Evolutionary conservation across 129 eudicot species (phyloP).

Genomic region (Flaveria bidentis): DNA sequence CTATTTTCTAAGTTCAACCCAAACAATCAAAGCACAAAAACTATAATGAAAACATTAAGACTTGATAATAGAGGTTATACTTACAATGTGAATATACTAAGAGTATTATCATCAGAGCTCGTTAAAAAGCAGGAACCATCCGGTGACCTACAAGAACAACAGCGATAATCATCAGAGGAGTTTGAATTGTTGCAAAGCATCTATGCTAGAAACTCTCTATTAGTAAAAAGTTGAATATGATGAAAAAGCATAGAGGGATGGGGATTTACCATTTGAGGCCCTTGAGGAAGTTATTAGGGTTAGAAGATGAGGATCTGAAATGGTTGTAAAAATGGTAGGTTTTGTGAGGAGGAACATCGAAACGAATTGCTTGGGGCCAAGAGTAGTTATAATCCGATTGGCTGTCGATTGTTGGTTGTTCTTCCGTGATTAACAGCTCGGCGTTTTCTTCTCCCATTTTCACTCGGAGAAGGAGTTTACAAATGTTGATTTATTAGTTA

Average conservation of each 20-base stretch:
- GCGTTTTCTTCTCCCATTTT: slow-evolving; percentile 15
- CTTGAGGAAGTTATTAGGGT: slow-evolving; percentile 83
- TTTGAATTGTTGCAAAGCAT: too few relatives aligned
- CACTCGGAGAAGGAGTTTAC: not conserved
- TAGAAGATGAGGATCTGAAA: slow-evolving; percentile 48
- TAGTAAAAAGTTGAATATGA: too few relatives aligned
- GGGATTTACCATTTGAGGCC: slow-evolving; percentile 65
- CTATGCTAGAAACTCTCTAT: too few relatives aligned
- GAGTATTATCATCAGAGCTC: slow-evolving; percentile 69
- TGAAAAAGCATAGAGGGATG: not conserved
- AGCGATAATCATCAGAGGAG: not conserved
- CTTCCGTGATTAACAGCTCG: slow-evolving; percentile 25
- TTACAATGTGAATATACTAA: slow-evolving; percentile 63
- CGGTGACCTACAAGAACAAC: slow-evolving; percentile 65
- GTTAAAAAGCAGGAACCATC: slow-evolving; percentile 92
- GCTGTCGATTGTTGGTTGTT: slow-evolving; percentile 25
- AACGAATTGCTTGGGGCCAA: slow-evolving; percentile 62
- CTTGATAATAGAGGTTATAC: slow-evolving; percentile 9
- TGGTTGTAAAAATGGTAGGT: slow-evolving; percentile 68
- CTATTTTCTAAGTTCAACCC: too few relatives aligned
- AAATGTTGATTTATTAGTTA: not conserved
- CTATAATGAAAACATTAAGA: not conserved
- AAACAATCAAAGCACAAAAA: not conserved
- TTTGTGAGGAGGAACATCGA: slow-evolving; percentile 60
- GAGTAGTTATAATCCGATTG: slow-evolving; percentile 23